Percentiles rank a stretch among this genome's conserved stretches.
Evolutionary conservation across 352 stramenopile genomes (phyloP).

Genomic region (Nothophytophthora sp.): DNA sequence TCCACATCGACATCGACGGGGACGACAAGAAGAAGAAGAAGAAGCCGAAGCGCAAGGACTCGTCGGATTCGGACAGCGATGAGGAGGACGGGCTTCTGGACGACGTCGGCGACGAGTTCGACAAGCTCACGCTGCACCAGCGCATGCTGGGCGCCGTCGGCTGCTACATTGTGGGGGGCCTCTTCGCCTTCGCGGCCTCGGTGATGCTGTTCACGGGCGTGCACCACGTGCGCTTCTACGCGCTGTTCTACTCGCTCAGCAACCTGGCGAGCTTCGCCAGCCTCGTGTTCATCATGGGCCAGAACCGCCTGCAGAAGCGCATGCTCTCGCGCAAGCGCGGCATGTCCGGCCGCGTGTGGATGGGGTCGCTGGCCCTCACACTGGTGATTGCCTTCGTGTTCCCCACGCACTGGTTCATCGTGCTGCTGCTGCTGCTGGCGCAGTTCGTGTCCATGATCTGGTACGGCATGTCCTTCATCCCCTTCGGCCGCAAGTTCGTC

Average conservation of each 20-base stretch:
- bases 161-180: slow-evolving; percentile 37
- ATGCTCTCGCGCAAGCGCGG: slow-evolving; percentile 43
- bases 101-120: slow-evolving; percentile 35
- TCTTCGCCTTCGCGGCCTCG: slow-evolving; percentile 34
- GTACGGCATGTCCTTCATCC: slow-evolving; percentile 54
- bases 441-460: slow-evolving; percentile 62
- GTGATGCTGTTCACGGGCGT: slow-evolving; percentile 39
- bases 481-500: slow-evolving; percentile 47
- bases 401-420: slow-evolving; percentile 41
- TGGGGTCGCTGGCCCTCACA: slow-evolving; percentile 38
- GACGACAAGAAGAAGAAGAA: slow-evolving; percentile 27
- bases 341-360: slow-evolving; percentile 36
- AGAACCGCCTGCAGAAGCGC: slow-evolving; percentile 37
- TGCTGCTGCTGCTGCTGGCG: slow-evolving; percentile 51
- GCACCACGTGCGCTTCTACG: slow-evolving; percentile 43
- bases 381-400: slow-evolving; percentile 48
- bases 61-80: slow-evolving; percentile 35
- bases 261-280: slow-evolving; percentile 44
- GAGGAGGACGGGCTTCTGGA: slow-evolving; percentile 43
- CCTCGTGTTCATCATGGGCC: slow-evolving; percentile 46
- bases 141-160: slow-evolving; percentile 32
- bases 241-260: slow-evolving; percentile 45
- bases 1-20: slow-evolving; percentile 41
- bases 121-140: slow-evolving; percentile 45
- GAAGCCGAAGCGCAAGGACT: slow-evolving; percentile 27